phyloP scores from a whole-genome alignment of 345 rosid species.

The Sonneratia caseolaris region DNA sequence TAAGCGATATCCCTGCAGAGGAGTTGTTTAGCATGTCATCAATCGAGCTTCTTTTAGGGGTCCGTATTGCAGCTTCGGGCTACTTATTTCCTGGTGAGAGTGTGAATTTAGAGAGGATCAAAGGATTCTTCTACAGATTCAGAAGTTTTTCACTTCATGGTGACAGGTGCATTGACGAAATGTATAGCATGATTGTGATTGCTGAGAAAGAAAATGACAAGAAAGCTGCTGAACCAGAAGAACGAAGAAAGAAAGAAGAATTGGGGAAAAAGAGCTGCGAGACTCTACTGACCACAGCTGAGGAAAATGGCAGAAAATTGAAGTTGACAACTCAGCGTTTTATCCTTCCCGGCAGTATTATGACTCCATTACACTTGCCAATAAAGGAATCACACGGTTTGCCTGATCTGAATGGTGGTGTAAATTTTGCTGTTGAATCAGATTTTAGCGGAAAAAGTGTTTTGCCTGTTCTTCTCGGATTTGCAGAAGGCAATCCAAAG shows the following conservation, averaged over 20 bases:
- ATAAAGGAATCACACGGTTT: neutral
- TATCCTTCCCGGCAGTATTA: neutral
- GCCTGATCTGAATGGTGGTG: conserved; percentile 8
- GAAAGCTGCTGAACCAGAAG: conserved; percentile 12
- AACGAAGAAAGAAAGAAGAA: conserved; percentile 22
- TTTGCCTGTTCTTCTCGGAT: neutral
- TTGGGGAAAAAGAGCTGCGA: neutral
- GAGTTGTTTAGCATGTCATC: conserved; percentile 36
- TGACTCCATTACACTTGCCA: neutral
- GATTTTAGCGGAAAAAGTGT: neutral
- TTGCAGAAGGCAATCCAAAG: conserved; percentile 13
- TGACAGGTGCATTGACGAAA: conserved; percentile 53
- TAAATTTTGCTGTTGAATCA: neutral
- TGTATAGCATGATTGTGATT: conserved; percentile 41
- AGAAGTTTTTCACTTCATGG: conserved; percentile 60
- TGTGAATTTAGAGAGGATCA: conserved; percentile 30
- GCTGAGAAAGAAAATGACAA: conserved; percentile 26
- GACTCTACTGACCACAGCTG: neutral
- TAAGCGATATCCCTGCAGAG: conserved; percentile 26
- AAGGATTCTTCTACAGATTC: conserved; percentile 76
- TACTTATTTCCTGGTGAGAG: conserved; percentile 30
- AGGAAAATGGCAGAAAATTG: neutral
- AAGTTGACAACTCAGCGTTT: neutral
- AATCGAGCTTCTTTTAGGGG: conserved; percentile 48
- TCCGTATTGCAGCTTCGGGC: conserved; percentile 44